Evolutionary conservation across 2,329 filamentous ascomycete species (phyloP).

Genomic region (Epicoccum sorghinum): DNA sequence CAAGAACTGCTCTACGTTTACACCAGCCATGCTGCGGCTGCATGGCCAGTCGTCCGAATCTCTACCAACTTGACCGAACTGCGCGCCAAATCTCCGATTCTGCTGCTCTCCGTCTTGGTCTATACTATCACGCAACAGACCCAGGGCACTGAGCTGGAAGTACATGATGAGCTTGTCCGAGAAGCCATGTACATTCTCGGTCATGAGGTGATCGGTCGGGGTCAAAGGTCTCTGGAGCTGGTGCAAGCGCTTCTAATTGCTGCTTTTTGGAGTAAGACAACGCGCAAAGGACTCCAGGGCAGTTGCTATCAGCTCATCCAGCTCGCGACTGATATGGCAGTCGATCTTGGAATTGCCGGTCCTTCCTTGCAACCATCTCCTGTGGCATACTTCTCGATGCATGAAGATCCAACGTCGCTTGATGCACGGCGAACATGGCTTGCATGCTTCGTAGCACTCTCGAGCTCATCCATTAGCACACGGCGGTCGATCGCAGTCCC

Average conservation of each 20-base stretch:
- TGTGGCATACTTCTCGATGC: constrained; percentile 28
- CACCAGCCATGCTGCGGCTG: constrained; percentile 22
- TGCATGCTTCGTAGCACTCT: constrained; percentile 33
- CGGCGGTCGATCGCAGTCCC: constrained; percentile 30
- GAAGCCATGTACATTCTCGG: constrained; percentile 31
- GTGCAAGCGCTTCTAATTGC: constrained; percentile 36
- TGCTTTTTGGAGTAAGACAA: constrained; percentile 31
- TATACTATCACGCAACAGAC: constrained; percentile 27
- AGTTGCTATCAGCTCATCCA: constrained; percentile 36
- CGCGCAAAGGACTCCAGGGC: constrained; percentile 24
- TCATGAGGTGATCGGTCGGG: constrained; percentile 28
- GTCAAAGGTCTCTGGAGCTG: constrained; percentile 34
- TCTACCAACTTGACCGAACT: constrained; percentile 19
- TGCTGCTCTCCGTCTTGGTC: constrained; percentile 30
- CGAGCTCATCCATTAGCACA: constrained; percentile 25
- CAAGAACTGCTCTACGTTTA: constrained; percentile 26
- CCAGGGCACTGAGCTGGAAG: constrained; percentile 26
- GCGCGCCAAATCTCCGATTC: constrained; percentile 29
- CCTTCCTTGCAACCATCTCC: constrained; percentile 31
- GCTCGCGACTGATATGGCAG: constrained; percentile 37
- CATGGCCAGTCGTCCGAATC: constrained; percentile 27
- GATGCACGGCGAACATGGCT: constrained; percentile 40
- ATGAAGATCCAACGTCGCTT: constrained; percentile 26
- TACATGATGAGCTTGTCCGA: constrained; percentile 35
- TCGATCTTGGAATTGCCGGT: constrained; percentile 37